These are phyloP conservation scores for Fusarium dlaminii DNA, from an alignment of 2,329 filamentous ascomycete genomes.

Conservation along the genomic window DNA sequence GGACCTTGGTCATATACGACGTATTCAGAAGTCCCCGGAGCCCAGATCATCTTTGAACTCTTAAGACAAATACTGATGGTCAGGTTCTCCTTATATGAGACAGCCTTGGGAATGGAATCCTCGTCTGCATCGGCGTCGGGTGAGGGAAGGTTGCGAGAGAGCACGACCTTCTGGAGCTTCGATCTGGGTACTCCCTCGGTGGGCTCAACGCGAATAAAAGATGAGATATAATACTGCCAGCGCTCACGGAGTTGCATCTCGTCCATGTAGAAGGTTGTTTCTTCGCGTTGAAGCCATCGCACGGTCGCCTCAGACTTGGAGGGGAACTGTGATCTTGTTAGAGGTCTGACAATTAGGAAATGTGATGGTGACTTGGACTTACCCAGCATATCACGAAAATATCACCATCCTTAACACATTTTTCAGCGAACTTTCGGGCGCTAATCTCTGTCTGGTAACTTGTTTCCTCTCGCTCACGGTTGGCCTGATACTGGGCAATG, in stretches of 20 bases:
- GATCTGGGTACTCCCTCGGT: conserved; percentile 80
- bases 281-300: conserved; percentile 74
- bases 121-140: conserved; percentile 71
- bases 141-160: conserved; percentile 75
- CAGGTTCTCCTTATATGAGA: conserved; percentile 73
- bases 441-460: conserved; percentile 91
- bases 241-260: conserved; percentile 84
- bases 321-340: conserved; percentile 67
- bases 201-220: conserved; percentile 86
- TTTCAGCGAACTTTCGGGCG: conserved; percentile 91
- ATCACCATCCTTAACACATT: conserved; percentile 91
- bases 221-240: conserved; percentile 97
- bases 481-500: conserved; percentile 84
- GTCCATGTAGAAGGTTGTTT: conserved; percentile 85
- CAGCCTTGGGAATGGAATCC: conserved; percentile 67
- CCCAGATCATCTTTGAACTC: conserved; percentile 82
- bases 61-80: conserved; percentile 79
- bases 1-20: conserved; percentile 76
- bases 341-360: conserved; percentile 20
- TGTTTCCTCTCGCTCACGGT: conserved; percentile 83
- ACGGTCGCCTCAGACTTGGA: conserved; percentile 73
- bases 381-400: conserved; percentile 92
- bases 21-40: conserved; percentile 74
- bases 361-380: conserved; percentile 55
- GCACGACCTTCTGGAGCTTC: conserved; percentile 73